phyloP scores from a whole-genome alignment of 306 rosid genomes.

The Datisca glomerata region DNA sequence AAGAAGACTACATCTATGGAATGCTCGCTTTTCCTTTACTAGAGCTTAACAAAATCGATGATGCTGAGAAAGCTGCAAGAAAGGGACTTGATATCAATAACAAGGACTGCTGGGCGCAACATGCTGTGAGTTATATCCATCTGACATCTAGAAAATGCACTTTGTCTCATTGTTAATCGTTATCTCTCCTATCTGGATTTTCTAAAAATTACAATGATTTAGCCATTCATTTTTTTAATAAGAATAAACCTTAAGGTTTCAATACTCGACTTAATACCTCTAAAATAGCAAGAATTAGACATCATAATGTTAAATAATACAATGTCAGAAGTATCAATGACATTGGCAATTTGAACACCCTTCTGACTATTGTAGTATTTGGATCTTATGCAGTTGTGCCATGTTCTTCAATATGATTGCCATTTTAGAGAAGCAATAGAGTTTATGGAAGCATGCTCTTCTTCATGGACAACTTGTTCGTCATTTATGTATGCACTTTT shows the following conservation, averaged over 20 bases:
- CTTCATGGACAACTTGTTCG: constrained; percentile 48
- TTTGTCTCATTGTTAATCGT: background rate
- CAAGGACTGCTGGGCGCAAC: constrained; percentile 77
- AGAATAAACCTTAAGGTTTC: too few relatives aligned
- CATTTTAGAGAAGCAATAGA: constrained; percentile 67
- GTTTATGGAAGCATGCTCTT: constrained; percentile 75
- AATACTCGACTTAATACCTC: too few relatives aligned
- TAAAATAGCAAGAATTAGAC: too few relatives aligned
- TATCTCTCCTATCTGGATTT: too few relatives aligned
- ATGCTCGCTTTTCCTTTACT: constrained; percentile 80
- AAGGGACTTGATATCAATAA: constrained; percentile 59
- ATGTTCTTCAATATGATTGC: constrained; percentile 70
- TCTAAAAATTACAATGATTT: too few relatives aligned
- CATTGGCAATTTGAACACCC: too few relatives aligned
- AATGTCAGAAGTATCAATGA: too few relatives aligned
- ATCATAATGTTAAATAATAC: too few relatives aligned
- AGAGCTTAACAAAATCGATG: constrained; percentile 68
- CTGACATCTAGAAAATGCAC: constrained; percentile 2
- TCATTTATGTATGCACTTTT: constrained; percentile 53
- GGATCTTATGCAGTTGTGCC: constrained; percentile 60
- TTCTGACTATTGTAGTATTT: constrained; percentile 10
- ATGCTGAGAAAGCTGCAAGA: constrained; percentile 73
- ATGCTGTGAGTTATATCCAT: constrained; percentile 45
- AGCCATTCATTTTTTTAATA: too few relatives aligned
- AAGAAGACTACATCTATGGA: constrained; percentile 59